Evolutionary conservation across 1,284 basidiomycete genomes (phyloP).

Genomic region (Puccinia horiana): DNA sequence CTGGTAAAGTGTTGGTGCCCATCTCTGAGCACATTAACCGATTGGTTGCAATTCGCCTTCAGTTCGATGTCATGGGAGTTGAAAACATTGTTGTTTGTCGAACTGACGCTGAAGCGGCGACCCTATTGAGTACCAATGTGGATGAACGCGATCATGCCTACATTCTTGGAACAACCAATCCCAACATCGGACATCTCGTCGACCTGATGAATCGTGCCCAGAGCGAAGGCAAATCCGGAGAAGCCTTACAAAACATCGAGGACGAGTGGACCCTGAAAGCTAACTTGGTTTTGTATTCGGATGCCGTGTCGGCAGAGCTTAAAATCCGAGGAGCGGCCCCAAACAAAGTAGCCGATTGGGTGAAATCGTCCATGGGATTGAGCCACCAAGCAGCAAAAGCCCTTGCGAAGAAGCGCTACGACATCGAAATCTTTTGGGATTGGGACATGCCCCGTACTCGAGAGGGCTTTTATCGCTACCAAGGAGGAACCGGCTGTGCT

Average conservation of each 20-base stretch:
- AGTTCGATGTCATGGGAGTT: conserved; percentile 80
- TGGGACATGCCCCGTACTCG: conserved; percentile 82
- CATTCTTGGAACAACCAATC: conserved; percentile 71
- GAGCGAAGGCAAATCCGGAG: conserved; percentile 68
- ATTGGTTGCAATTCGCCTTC: conserved; percentile 78
- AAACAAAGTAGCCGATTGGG: conserved; percentile 52
- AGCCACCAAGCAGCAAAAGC: conserved; percentile 69
- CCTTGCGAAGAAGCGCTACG: conserved; percentile 73
- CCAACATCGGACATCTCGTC: conserved; percentile 67
- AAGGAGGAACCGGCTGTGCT: conserved; percentile 79
- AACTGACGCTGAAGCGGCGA: conserved; percentile 87
- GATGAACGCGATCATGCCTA: conserved; percentile 73
- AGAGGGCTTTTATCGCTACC: conserved; percentile 88
- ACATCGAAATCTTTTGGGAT: conserved; percentile 75
- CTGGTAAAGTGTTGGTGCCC: conserved; percentile 89
- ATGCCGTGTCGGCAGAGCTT: conserved; percentile 39
- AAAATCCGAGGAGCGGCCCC: conserved; percentile 52
- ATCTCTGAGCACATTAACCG: conserved; percentile 81
- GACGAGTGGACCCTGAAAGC: conserved; percentile 74
- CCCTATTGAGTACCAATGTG: conserved; percentile 78
- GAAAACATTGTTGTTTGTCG: conserved; percentile 86
- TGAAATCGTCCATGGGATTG: conserved; percentile 62
- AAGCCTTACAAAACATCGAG: conserved; percentile 75
- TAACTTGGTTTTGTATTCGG: conserved; percentile 63
- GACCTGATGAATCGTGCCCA: conserved; percentile 76